These are phyloP conservation scores for Diaporthe velutina DNA, from an alignment of 2,329 filamentous ascomycete species.

Conservation along the genomic window DNA sequence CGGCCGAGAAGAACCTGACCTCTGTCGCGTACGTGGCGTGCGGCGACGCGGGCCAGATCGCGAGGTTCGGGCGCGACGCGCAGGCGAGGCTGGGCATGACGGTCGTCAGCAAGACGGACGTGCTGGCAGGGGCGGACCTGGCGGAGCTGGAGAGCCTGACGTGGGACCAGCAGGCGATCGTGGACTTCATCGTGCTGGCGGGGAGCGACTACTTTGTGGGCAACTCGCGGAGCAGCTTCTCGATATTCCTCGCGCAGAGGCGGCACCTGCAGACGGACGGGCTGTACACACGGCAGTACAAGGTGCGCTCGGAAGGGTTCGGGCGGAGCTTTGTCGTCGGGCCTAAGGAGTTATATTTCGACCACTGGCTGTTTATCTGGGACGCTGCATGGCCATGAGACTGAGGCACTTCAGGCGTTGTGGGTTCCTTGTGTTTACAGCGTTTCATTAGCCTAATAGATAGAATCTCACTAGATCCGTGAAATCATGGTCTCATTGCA, in stretches of 20 bases:
- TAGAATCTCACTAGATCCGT: neutral
- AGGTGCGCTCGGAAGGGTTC: slow-evolving; percentile 56
- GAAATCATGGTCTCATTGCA: neutral
- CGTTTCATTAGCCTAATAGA: neutral
- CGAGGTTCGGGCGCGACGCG: slow-evolving; percentile 52
- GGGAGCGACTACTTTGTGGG: slow-evolving; percentile 56
- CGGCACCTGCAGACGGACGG: slow-evolving; percentile 56
- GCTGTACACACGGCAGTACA: slow-evolving; percentile 58
- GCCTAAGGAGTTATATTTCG: slow-evolving; percentile 59
- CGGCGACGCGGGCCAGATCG: slow-evolving; percentile 57
- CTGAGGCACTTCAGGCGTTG: neutral
- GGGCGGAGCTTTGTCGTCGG: slow-evolving; percentile 58
- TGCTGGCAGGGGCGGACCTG: slow-evolving; percentile 46
- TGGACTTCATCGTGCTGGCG: slow-evolving; percentile 57
- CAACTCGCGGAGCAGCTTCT: slow-evolving; percentile 62
- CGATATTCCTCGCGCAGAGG: slow-evolving; percentile 60
- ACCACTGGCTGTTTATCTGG: slow-evolving; percentile 63
- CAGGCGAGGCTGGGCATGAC: slow-evolving; percentile 48
- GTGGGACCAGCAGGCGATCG: slow-evolving; percentile 60
- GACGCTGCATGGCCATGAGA: slow-evolving; percentile 58
- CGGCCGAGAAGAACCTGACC: slow-evolving; percentile 44
- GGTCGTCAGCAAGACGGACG: slow-evolving; percentile 53
- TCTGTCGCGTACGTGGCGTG: slow-evolving; percentile 59
- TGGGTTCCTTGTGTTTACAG: neutral
- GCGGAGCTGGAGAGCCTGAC: slow-evolving; percentile 53